These are phyloP conservation scores for Pythium phragmitis DNA, from an alignment of 352 stramenopile genomes.

Conservation along the genomic window DNA sequence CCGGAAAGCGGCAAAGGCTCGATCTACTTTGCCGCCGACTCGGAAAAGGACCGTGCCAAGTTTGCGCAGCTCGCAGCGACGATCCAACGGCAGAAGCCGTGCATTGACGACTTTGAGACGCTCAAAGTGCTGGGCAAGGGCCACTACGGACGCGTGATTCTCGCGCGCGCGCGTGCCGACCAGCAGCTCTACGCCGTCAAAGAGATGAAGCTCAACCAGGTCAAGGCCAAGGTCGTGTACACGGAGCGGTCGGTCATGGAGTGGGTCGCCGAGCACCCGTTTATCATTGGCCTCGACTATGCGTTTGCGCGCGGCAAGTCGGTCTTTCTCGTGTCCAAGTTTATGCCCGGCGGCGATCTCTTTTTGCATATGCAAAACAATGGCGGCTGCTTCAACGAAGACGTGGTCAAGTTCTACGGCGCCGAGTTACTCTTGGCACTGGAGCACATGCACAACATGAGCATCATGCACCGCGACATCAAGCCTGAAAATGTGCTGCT, in stretches of 20 bases:
- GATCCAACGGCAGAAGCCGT: conserved; percentile 53
- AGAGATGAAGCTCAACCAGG: conserved; percentile 88
- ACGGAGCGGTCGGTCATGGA: conserved; percentile 84
- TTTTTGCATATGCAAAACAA: conserved; percentile 89
- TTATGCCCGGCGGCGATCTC: conserved; percentile 97
- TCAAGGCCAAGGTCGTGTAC: conserved; percentile 86
- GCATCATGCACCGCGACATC: conserved; percentile 92
- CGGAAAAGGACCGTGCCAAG: conserved; percentile 83
- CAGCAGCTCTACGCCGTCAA: conserved; percentile 81
- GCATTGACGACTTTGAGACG: conserved; percentile 72
- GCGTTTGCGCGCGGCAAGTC: conserved; percentile 95
- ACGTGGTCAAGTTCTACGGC: conserved; percentile 83
- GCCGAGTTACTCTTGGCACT: conserved; percentile 77
- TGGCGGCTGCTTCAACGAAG: conserved; percentile 74
- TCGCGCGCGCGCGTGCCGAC: conserved; percentile 42
- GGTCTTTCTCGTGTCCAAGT: conserved; percentile 97
- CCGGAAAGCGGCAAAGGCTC: conserved; percentile 63
- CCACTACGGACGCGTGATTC: conserved; percentile 83
- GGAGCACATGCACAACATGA: conserved; percentile 91
- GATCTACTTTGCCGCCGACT: conserved; percentile 78
- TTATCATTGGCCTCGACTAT: conserved; percentile 97
- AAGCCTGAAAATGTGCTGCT: conserved; percentile 93
- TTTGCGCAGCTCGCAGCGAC: conserved; percentile 56
- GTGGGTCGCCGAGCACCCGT: conserved; percentile 90
- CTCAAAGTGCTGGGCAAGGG: conserved; percentile 81